Base-by-base conservation (phyloP, 345 rosid species). In the Jatropha curcas region DNA sequence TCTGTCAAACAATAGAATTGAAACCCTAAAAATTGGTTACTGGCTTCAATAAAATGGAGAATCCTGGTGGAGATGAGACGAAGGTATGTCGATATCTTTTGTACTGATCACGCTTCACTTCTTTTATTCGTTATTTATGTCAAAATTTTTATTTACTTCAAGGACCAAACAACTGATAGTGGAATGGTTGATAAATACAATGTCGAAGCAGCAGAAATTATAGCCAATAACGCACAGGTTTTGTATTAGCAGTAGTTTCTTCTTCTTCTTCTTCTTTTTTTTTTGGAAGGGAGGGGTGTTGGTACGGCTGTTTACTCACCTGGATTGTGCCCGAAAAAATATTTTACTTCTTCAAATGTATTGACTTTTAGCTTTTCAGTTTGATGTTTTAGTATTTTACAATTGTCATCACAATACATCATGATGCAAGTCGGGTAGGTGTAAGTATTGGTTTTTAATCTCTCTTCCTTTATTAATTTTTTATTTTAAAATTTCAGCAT, bases 141-240 rank as follows among this genome's bases (percentile, higher is more conserved):
- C 12, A 41, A 41, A 41, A 41, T 46, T 50, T 22, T 48, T 17
- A 28, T 13, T 24, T 14, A 2, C 16, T 75, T 68, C 70, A 66
- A 84, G 87, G 84, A 82, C 10, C 65, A 75, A 62, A 55, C 60
- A 24, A 33, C 59, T 30, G 81, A 4, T 37, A 19, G 65, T 30
- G 80, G 19, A 20, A 57, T 74, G 74, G 82, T 74, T 71, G 97
- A 92, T 76, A 90, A 88, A 74, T 94, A 92, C 89, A 92, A 82
- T 74, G 89, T 89, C 41, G 93, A 90, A 79, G 84, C 89, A 30
- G 96, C 97, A 13, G 97, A 94, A 79, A 82, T 86, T 74, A 80
- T 87, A 19, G 96, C 97, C 64, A 89, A 72, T 76, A 83, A 79
- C 68, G 96, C 92, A 0, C 86, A 84, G 90, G 98, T 92, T 55